Percentiles rank a stretch among this genome's conserved stretches.
These are phyloP conservation scores for Phytophthora sojae DNA, from an alignment of 352 stramenopile genomes.

Conservation along the genomic window DNA sequence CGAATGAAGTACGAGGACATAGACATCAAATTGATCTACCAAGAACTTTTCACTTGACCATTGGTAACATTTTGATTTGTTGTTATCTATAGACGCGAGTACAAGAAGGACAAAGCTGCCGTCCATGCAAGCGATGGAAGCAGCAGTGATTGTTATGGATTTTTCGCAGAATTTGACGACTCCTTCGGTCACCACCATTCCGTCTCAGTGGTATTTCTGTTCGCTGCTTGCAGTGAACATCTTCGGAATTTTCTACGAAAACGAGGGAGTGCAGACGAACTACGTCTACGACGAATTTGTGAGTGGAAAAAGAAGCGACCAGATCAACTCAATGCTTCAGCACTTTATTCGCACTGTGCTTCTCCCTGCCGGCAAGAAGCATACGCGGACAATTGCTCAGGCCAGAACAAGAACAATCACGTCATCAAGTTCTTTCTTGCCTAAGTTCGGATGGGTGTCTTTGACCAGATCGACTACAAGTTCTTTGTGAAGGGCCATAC, in stretches of 20 bases:
- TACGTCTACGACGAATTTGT: background rate
- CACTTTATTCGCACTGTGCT: background rate
- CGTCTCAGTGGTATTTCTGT: background rate
- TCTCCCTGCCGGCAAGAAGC: background rate
- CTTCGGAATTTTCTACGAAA: background rate
- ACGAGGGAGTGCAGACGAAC: background rate
- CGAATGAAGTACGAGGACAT: slow-evolving; percentile 27
- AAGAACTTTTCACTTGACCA: background rate
- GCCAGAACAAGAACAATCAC: background rate
- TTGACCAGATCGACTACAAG: too few species aligned
- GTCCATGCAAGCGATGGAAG: background rate
- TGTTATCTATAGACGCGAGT: background rate
- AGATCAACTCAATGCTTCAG: background rate
- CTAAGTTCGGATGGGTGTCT: too few species aligned
- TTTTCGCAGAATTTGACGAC: background rate
- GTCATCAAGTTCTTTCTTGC: background rate
- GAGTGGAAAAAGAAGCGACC: background rate
- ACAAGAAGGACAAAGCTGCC: background rate
- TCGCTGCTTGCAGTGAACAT: background rate
- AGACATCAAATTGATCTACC: slow-evolving; percentile 20
- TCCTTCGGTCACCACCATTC: background rate
- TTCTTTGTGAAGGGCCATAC: too few species aligned
- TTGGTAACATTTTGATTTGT: slow-evolving; percentile 15
- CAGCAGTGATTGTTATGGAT: background rate
- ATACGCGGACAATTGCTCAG: background rate